phyloP scores from a whole-genome alignment of 2,329 filamentous ascomycete species.

The Cladosporium oxysporum region DNA sequence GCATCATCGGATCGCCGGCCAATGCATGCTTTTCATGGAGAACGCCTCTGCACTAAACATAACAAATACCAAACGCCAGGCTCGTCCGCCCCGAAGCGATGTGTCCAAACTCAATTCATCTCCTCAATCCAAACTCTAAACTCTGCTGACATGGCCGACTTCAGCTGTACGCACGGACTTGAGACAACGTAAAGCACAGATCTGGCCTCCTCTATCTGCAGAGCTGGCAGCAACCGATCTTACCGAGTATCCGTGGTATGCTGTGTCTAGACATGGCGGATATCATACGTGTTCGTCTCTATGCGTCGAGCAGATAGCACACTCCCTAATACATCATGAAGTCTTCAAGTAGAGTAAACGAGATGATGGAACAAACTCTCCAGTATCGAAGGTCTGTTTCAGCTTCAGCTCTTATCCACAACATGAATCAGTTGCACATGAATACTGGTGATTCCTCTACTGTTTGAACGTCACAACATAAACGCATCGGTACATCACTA shows the following conservation, averaged over 20 bases:
- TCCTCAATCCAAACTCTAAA: neutral
- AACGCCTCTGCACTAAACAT: neutral
- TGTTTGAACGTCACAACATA: neutral
- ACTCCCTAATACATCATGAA: neutral
- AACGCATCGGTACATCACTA: neutral
- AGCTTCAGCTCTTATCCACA: too few species aligned
- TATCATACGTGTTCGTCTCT: neutral
- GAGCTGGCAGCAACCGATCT: neutral
- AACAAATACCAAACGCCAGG: neutral
- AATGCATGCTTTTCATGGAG: neutral
- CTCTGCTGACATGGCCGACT: neutral
- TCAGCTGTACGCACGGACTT: neutral
- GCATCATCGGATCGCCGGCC: neutral
- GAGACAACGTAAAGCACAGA: neutral
- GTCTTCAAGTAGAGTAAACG: neutral
- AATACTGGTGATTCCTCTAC: neutral
- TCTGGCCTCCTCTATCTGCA: neutral
- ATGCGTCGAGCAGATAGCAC: neutral
- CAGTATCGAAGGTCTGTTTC: too few species aligned
- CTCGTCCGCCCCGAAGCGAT: neutral
- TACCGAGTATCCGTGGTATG: neutral
- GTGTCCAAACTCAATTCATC: neutral
- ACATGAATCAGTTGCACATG: neutral
- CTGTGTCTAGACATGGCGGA: neutral
- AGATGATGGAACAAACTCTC: too few species aligned